Base-by-base conservation (phyloP, 176 grass and related monocot species). In the Tillandsia leiboldiana region DNA sequence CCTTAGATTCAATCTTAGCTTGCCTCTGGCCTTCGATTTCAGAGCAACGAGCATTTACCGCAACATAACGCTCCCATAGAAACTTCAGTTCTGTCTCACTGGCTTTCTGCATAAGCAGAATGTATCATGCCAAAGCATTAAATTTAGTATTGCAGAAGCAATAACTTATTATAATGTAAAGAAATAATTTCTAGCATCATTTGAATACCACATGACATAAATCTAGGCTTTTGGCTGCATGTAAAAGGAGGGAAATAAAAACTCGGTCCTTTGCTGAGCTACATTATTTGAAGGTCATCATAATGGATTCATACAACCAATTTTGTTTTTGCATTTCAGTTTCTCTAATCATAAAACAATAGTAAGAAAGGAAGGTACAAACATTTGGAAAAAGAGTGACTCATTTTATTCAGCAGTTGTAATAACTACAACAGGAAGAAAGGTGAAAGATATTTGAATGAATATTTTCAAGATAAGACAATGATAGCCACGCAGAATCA, bases 21-120 rank as follows among this genome's bases (percentile, higher is more conserved):
- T 81, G 63, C 85, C 83, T 87, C 79, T 89, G 83, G 12, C 81
- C 79, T 76, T 83, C 88, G 77, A 91, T 82, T 75, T 96, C 81
- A 79, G 81, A 89, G 74, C 83, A 89, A 28, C 76, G 86, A 58
- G 57, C 63, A 84, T 89, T 81, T 78, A 76, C 66, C 77, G 82
- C 78, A 63, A 78, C 50, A 75, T 96, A 96, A 50, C 49, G 70
- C 58, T 78, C 81, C 86, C 86, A 91, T 26, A 84, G 78, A 91
- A 78, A 78, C 23, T 87, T 70, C 53, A 89, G 70, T 61, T 91
- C 88, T 29, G 68, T 82, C 15, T 91, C 86, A 74, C 89, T 87
- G 23, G 83, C 87, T 88, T 88, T 96, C 92, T 96, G 83, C 63
- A 53, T 26, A 66, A 80, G 53, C 1, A 63, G 48, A 80, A 54